These are phyloP conservation scores for Luffa acutangula DNA, from an alignment of 306 rosid genomes.

Conservation along the genomic window DNA sequence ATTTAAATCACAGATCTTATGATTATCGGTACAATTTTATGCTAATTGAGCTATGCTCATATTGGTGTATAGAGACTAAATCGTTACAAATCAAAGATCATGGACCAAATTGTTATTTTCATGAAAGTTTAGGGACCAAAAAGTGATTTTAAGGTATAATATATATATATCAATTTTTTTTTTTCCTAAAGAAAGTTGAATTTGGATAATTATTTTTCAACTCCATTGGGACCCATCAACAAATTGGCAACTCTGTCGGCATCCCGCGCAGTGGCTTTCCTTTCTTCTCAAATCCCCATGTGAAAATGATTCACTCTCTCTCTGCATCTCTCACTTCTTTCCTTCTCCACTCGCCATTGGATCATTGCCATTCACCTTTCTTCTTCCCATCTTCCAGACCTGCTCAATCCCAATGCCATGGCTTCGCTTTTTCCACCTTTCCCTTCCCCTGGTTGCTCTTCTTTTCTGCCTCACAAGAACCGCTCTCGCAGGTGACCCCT, in stretches of 20 bases:
- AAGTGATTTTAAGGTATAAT: too few species aligned
- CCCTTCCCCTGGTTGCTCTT: conserved; percentile 21
- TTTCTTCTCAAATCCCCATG: not conserved
- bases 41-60: too few species aligned
- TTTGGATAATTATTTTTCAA: not conserved
- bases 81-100: too few species aligned
- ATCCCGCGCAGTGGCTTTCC: not conserved
- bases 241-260: not conserved
- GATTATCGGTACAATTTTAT: too few species aligned
- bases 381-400: not conserved
- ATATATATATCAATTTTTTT: too few species aligned
- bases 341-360: not conserved
- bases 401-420: conserved; percentile 22
- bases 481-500: conserved; percentile 68
- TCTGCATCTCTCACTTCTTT: not conserved
- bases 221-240: not conserved
- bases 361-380: not conserved
- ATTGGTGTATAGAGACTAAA: too few species aligned
- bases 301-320: not conserved
- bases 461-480: conserved; percentile 20
- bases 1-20: too few species aligned
- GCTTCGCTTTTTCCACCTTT: conserved; percentile 16
- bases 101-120: too few species aligned
- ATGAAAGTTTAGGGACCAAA: too few species aligned
- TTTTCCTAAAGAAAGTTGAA: too few species aligned